Percentiles rank a stretch among this genome's conserved stretches.
These are phyloP conservation scores for Zygoascus sp. DNA, from an alignment of 1,139 yeast genomes.

Conservation along the genomic window DNA sequence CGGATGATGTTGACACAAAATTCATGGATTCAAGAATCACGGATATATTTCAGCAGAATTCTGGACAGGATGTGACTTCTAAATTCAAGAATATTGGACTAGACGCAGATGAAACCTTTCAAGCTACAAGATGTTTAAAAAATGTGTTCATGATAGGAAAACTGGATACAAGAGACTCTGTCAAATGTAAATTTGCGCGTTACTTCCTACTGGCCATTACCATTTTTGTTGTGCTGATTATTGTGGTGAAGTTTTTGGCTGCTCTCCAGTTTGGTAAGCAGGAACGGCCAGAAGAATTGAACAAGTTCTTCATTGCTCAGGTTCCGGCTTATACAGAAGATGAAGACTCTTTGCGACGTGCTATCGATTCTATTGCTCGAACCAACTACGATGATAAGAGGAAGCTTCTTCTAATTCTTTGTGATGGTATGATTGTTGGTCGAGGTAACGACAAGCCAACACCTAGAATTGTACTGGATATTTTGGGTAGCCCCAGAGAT, in stretches of 20 bases:
- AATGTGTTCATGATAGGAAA: slow-evolving; percentile 41
- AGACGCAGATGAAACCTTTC: slow-evolving; percentile 24
- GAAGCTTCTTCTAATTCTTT: slow-evolving; percentile 37
- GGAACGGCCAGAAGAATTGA: slow-evolving; percentile 37
- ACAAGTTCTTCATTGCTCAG: slow-evolving; percentile 41
- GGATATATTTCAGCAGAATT: slow-evolving; percentile 31
- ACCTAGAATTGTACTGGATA: slow-evolving; percentile 41
- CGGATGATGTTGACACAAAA: slow-evolving; percentile 26
- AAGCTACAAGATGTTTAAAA: slow-evolving; percentile 35
- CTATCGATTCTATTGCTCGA: slow-evolving; percentile 41
- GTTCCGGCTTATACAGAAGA: slow-evolving; percentile 44
- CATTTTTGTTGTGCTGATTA: slow-evolving; percentile 36
- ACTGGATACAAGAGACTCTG: slow-evolving; percentile 38
- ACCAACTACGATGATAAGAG: slow-evolving; percentile 41
- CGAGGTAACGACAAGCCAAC: slow-evolving; percentile 43
- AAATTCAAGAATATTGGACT: slow-evolving; percentile 28
- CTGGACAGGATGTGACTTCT: slow-evolving; percentile 38
- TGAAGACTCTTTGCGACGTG: slow-evolving; percentile 40
- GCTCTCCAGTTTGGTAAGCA: slow-evolving; percentile 38
- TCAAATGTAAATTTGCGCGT: slow-evolving; percentile 39
- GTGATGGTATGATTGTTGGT: slow-evolving; percentile 44
- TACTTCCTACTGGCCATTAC: slow-evolving; percentile 41
- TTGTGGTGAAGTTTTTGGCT: slow-evolving; percentile 38
- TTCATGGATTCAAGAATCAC: slow-evolving; percentile 34
- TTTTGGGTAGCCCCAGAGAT: slow-evolving; percentile 39